A percentile compares a stretch with the other conserved stretches of the same genome.
Conservation (phyloP, 306 rosid genomes). For the Urtica urens region DNA sequence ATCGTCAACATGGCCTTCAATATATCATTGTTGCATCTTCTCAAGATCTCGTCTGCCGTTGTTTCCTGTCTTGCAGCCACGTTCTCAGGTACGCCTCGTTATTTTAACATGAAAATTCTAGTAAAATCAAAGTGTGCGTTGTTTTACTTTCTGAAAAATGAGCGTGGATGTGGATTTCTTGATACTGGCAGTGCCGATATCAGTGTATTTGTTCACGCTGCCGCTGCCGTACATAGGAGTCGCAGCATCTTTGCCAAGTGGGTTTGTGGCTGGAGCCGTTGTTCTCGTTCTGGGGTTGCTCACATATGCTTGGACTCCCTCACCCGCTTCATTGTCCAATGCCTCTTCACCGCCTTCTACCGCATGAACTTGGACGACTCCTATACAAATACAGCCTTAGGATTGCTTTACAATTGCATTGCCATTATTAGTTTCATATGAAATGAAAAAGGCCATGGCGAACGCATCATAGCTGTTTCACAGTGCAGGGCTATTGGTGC, state of each 20-base stretch:
- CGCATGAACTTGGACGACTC: too few species aligned
- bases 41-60: constrained; percentile 85
- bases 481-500: too few species aligned
- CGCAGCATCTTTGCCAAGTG: constrained; percentile 61
- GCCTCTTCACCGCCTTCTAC: constrained; percentile 27
- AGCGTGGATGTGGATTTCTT: neutral
- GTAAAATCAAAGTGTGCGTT: neutral
- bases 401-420: too few species aligned
- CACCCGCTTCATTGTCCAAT: constrained; percentile 28
- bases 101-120: neutral
- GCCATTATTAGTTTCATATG: too few species aligned
- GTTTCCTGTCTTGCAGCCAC: constrained; percentile 84
- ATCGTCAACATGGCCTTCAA: constrained; percentile 51
- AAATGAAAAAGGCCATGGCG: too few species aligned
- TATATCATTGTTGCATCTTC: constrained; percentile 75
- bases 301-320: constrained; percentile 57
- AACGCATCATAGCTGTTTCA: too few species aligned
- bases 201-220: constrained; percentile 62
- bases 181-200: constrained; percentile 61
- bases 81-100: constrained; percentile 54
- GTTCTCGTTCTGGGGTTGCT: constrained; percentile 60
- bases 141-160: neutral
- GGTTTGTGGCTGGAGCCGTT: constrained; percentile 61
- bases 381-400: too few species aligned
- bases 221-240: constrained; percentile 76